Percentiles rank a stretch among this genome's conserved stretches.
Evolutionary conservation across 2,329 filamentous ascomycete species (phyloP).

Genomic region (Huntiella abstrusa): DNA sequence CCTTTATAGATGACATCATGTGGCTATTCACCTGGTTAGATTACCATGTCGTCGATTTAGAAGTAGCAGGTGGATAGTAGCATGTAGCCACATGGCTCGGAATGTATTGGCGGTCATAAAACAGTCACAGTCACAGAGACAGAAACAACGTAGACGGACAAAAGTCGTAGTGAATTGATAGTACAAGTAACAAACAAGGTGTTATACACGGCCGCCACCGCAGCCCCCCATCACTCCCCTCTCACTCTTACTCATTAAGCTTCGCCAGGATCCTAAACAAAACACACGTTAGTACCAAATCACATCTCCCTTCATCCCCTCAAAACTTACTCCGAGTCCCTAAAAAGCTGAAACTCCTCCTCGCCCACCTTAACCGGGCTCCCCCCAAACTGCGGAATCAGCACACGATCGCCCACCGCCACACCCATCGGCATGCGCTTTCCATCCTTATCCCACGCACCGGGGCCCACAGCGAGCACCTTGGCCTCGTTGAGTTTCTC

Average conservation of each 20-base stretch:
- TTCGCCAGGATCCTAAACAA: conserved; percentile 72
- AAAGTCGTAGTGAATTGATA: background rate
- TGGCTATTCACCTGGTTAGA: too few species aligned
- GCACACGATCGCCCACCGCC: conserved; percentile 65
- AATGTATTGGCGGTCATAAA: too few species aligned
- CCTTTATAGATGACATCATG: too few species aligned
- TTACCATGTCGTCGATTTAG: too few species aligned
- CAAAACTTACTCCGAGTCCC: conserved; percentile 81
- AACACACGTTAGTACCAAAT: background rate
- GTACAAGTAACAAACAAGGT: too few species aligned
- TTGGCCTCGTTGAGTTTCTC: conserved; percentile 98
- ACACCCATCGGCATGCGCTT: conserved; percentile 77
- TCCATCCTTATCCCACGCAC: conserved; percentile 70
- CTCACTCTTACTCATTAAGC: conserved; percentile 64
- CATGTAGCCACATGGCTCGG: too few species aligned
- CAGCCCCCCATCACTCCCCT: background rate
- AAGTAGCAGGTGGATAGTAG: too few species aligned
- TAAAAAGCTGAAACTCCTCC: conserved; percentile 88
- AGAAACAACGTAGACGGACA: background rate
- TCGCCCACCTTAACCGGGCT: conserved; percentile 94
- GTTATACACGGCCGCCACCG: background rate
- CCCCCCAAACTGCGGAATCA: conserved; percentile 94
- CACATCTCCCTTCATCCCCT: background rate
- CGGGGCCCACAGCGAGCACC: conserved; percentile 87
- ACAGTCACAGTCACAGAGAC: background rate